Evolutionary conservation across 805 yeast genomes (phyloP).

Genomic region (Candida orba): DNA sequence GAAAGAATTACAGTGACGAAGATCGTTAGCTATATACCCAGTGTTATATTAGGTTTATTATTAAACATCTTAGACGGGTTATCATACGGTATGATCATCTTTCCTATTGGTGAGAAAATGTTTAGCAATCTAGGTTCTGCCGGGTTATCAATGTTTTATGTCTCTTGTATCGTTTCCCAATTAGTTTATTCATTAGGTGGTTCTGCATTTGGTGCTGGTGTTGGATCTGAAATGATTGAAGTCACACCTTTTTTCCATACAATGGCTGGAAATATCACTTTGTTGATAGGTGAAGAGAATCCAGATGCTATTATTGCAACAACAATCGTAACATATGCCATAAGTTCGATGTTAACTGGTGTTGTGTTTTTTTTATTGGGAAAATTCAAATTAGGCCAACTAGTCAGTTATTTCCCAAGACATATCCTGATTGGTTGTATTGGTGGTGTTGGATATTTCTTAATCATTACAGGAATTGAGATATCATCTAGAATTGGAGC

Average conservation of each 20-base stretch:
- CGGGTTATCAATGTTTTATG: conserved; percentile 90
- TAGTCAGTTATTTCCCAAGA: conserved; percentile 93
- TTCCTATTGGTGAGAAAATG: conserved; percentile 77
- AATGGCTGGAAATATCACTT: conserved; percentile 73
- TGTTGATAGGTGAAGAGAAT: conserved; percentile 42
- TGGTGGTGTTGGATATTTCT: conserved; percentile 96
- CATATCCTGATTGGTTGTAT: conserved; percentile 95
- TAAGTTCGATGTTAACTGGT: conserved; percentile 84
- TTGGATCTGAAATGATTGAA: conserved; percentile 98
- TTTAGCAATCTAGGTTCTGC: conserved; percentile 78
- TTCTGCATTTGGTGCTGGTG: conserved; percentile 81
- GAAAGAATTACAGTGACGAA: conserved; percentile 11
- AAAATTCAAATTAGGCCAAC: conserved; percentile 67
- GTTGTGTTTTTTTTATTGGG: conserved; percentile 72
- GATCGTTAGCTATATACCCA: conserved; percentile 41
- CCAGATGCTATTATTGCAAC: conserved; percentile 65
- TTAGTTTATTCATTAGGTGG: conserved; percentile 85
- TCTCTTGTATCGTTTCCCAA: conserved; percentile 87
- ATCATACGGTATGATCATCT: conserved; percentile 96
- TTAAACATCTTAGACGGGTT: conserved; percentile 87
- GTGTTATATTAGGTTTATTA: conserved; percentile 78
- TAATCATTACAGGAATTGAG: conserved; percentile 84
- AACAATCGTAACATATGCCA: conserved; percentile 76
- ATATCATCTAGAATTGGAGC: conserved; percentile 80
- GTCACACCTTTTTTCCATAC: conserved; percentile 97